phyloP scores from a whole-genome alignment of 2,329 filamentous ascomycete species.

The Blastomyces silverae region DNA sequence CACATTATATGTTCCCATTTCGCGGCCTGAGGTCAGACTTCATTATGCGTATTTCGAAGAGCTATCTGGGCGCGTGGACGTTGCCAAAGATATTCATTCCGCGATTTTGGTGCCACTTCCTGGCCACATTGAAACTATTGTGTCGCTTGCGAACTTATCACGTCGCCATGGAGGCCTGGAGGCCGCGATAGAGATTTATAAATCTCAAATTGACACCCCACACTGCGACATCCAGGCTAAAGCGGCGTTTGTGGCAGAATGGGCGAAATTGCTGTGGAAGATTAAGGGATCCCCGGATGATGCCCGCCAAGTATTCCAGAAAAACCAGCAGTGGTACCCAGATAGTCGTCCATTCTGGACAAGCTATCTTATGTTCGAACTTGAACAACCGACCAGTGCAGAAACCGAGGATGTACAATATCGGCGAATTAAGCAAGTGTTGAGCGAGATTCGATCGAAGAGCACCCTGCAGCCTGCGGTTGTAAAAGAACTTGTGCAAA shows the following conservation, averaged over 20 bases:
- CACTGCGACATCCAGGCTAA: slow-evolving; percentile 71
- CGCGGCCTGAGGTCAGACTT: slow-evolving; percentile 72
- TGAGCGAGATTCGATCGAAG: slow-evolving; percentile 66
- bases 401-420: slow-evolving; percentile 60
- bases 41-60: slow-evolving; percentile 96
- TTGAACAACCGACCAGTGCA: slow-evolving; percentile 66
- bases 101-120: slow-evolving; percentile 71
- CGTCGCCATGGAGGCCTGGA: slow-evolving; percentile 77
- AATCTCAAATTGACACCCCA: slow-evolving; percentile 67
- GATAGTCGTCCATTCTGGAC: slow-evolving; percentile 87
- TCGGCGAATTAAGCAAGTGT: slow-evolving; percentile 70
- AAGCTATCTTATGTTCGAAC: slow-evolving; percentile 81
- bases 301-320: slow-evolving; percentile 73
- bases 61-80: slow-evolving; percentile 64
- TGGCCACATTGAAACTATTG: slow-evolving; percentile 76
- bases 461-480: slow-evolving; percentile 60
- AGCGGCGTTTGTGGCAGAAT: slow-evolving; percentile 79
- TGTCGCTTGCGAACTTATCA: slow-evolving; percentile 79
- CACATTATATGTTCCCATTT: slow-evolving; percentile 78
- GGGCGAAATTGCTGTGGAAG: slow-evolving; percentile 82
- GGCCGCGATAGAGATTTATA: slow-evolving; percentile 75
- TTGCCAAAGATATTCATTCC: slow-evolving; percentile 77
- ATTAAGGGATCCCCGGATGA: slow-evolving; percentile 72
- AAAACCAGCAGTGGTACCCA: slow-evolving; percentile 74
- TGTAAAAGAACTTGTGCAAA: slow-evolving; percentile 67